A percentile compares a stretch with the other conserved stretches of the same genome.
These are phyloP conservation scores for Iberis amara DNA, from an alignment of 441 rosid genomes.

Conservation along the genomic window DNA sequence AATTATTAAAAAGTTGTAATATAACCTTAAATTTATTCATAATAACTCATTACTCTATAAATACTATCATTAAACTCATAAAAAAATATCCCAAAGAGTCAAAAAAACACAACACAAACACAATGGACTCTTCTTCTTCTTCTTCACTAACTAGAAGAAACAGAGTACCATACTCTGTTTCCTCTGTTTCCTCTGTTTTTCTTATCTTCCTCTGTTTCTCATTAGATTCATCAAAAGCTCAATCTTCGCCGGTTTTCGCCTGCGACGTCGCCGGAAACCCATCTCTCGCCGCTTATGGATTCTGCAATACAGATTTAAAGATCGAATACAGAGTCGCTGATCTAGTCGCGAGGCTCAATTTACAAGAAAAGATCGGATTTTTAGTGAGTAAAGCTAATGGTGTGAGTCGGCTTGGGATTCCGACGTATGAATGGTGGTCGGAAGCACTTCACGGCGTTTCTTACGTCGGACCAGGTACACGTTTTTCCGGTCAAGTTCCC, in stretches of 20 bases:
- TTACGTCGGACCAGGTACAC: conserved; percentile 62
- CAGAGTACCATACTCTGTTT: conserved; percentile 40
- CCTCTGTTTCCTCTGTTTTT: conserved; percentile 45
- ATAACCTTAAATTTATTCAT: conserved; percentile 13
- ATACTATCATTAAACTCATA: conserved; percentile 11
- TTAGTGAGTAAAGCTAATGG: conserved; percentile 45
- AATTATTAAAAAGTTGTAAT: no score
- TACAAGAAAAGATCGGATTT: conserved; percentile 66
- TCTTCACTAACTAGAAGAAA: conserved; percentile 24
- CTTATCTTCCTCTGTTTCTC: conserved; percentile 23
- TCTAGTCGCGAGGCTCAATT: conserved; percentile 57
- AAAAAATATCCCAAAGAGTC: not conserved
- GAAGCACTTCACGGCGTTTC: conserved; percentile 95
- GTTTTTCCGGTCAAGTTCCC: conserved; percentile 52
- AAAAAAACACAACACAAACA: conserved; percentile 1
- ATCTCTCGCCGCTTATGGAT: conserved; percentile 40
- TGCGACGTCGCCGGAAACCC: conserved; percentile 54
- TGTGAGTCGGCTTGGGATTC: conserved; percentile 69
- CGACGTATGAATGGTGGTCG: conserved; percentile 86
- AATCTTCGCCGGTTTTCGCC: conserved; percentile 62
- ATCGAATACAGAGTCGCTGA: conserved; percentile 51
- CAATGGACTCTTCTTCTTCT: conserved; percentile 37
- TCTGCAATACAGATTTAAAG: conserved; percentile 46
- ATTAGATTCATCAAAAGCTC: conserved; percentile 30
- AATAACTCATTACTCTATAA: conserved; percentile 19